These are phyloP conservation scores for Sedum album DNA, from an alignment of 164 flowering plant species.

Conservation along the genomic window DNA sequence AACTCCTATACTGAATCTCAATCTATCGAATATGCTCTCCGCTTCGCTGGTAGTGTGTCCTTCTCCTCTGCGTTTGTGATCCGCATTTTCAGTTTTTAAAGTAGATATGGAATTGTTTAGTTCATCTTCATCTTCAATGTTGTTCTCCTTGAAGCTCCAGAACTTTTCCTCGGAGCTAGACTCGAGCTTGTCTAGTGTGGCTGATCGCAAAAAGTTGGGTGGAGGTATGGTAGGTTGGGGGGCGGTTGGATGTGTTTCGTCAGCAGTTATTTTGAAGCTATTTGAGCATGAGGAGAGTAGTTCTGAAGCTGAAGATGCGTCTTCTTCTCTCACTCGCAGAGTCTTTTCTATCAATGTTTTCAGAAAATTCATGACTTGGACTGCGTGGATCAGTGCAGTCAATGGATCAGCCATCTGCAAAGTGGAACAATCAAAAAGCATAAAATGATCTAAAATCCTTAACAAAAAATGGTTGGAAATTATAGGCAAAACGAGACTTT, in stretches of 20 bases:
- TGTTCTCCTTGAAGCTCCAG: slow-evolving; percentile 27
- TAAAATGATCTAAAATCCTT: background rate
- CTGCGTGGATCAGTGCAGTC: slow-evolving; percentile 67
- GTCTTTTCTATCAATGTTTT: slow-evolving; percentile 45
- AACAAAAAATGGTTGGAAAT: background rate
- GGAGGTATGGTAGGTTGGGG: background rate
- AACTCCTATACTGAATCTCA: slow-evolving; percentile 56
- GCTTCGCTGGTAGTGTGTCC: slow-evolving; percentile 29
- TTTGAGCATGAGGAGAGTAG: slow-evolving; percentile 20
- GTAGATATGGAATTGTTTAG: slow-evolving; percentile 15
- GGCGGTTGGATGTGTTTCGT: slow-evolving; percentile 14
- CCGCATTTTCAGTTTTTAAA: slow-evolving; percentile 17
- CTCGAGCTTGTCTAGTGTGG: slow-evolving; percentile 27
- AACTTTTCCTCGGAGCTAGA: slow-evolving; percentile 29
- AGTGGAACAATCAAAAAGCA: background rate
- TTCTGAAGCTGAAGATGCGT: slow-evolving; percentile 14
- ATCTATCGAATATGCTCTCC: slow-evolving; percentile 39
- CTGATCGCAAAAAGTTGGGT: slow-evolving; percentile 18
- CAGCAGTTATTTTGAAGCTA: slow-evolving; percentile 1
- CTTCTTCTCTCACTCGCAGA: slow-evolving; percentile 37
- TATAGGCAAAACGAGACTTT: background rate
- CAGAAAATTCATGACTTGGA: slow-evolving; percentile 69
- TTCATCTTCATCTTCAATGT: slow-evolving; percentile 32
- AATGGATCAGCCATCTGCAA: slow-evolving; percentile 73
- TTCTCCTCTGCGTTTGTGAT: slow-evolving; percentile 9